Evolutionary conservation across 768 basidiomycete genomes (phyloP), one percentile per base, ranked within the genome.

Genomic region (Mycena haematopus): DNA sequence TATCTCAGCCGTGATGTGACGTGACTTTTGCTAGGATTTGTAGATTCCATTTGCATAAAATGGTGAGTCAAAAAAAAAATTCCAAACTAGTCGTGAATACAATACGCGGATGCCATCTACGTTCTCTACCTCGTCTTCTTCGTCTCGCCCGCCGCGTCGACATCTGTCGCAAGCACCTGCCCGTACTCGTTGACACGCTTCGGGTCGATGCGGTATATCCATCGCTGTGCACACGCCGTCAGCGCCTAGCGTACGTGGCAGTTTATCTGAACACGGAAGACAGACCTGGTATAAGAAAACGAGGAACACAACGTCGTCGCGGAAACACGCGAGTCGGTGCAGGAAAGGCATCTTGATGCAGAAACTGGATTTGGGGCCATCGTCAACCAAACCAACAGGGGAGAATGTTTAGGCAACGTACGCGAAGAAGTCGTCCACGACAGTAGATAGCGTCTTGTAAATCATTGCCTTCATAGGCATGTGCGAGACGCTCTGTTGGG

Each of bases 381-480:
- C 27, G 63, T n/a, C 40, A 44, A 49, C 38, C 42, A 49, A 50
- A 31, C 29, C 29, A 9, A 31, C n/a, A n/a, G n/a, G 29, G 4
- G 29, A 31, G 29, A 9, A 31, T 31, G 9, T 31, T 31, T 9
- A 9, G 29, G 29, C 44, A 47, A 70, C 90, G 69, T 80, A 94
- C 91, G 90, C 89, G 73, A 94, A 93, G 69, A 96, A 86, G 75
- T 98, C 95, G 77, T 96, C 96, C 47, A 96, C 91, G 51, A 93
- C 91, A 1, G 90, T 93, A 47, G 93, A 91, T 61, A 96, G 81
- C 1, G 92, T 88, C 79, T 96, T 97, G 82, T 95, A 96, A 68
- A 95, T 89, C 93, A 99, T 95, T 4, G 96, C 92, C 75, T 96
- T 97, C 90, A 97, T 96, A 21, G 96, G 96, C 90, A 99, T 95